These are phyloP conservation scores for Tolypocladium capitatum DNA, from an alignment of 2,329 filamentous ascomycete genomes.

Conservation along the genomic window DNA sequence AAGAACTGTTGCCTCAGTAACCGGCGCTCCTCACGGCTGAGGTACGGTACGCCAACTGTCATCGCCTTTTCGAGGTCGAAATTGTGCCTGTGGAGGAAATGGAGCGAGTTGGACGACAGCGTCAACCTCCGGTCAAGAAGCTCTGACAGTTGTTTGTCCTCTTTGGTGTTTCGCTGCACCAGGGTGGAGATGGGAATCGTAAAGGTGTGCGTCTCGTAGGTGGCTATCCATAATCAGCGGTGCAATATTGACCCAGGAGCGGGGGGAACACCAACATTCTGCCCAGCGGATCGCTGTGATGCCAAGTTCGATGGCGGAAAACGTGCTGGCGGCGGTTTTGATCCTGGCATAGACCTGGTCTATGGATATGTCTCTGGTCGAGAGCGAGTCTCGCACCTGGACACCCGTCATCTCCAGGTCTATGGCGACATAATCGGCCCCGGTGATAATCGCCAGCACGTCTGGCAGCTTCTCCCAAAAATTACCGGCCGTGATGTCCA, in stretches of 20 bases:
- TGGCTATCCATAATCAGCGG: not conserved
- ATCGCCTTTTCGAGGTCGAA: conserved; percentile 14
- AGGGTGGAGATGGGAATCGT: conserved; percentile 7
- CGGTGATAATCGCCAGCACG: conserved; percentile 15
- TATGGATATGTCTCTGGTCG: not conserved
- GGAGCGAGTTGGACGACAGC: conserved; percentile 14
- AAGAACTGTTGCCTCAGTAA: not conserved
- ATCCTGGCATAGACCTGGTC: conserved; percentile 14
- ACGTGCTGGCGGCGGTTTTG: conserved; percentile 15
- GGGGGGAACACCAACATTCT: not conserved
- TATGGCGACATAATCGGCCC: conserved; percentile 18
- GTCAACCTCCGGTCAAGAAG: conserved; percentile 14
- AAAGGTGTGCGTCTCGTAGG: conserved; percentile 16
- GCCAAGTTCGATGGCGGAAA: conserved; percentile 22
- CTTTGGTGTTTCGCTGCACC: not conserved
- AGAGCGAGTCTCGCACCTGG: not conserved
- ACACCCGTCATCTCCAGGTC: conserved; percentile 27
- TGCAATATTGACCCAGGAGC: no score
- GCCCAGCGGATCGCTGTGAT: conserved; percentile 16
- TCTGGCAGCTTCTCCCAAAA: conserved; percentile 12
- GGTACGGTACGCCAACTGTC: conserved; percentile 16
- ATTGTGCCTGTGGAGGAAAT: conserved; percentile 14
- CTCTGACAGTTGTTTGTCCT: conserved; percentile 5
- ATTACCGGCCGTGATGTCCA: conserved; percentile 9
- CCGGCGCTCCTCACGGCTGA: conserved; percentile 10